A percentile compares a stretch with the other conserved stretches of the same genome.
phyloP scores from a whole-genome alignment of 2,329 filamentous ascomycete species.

The Neoscytalidium dimidiatum region DNA sequence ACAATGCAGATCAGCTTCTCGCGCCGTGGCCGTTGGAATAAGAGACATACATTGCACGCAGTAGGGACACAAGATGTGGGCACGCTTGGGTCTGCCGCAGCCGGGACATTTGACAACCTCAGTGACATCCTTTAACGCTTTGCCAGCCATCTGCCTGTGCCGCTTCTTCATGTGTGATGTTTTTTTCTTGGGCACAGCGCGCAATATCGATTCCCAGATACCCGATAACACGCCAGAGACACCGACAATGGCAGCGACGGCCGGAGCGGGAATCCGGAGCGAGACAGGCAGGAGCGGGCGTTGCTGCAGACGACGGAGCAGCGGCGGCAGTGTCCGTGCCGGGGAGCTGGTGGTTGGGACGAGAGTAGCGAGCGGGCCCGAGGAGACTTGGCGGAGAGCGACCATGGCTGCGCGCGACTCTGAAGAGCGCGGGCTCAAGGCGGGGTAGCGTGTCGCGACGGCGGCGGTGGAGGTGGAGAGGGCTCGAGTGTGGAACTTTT shows the following conservation, averaged over 20 bases:
- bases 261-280: conserved; percentile 56
- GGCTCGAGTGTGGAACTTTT: conserved; percentile 49
- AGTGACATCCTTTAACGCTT: conserved; percentile 88
- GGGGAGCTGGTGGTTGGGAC: conserved; percentile 32
- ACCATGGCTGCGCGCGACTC: conserved; percentile 11
- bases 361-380: conserved; percentile 6
- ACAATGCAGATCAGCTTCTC: not conserved
- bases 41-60: conserved; percentile 74
- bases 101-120: conserved; percentile 84
- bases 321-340: conserved; percentile 32
- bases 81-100: conserved; percentile 84
- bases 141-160: conserved; percentile 91
- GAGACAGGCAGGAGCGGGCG: conserved; percentile 59
- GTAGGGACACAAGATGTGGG: conserved; percentile 83
- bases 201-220: conserved; percentile 90
- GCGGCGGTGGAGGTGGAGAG: conserved; percentile 45
- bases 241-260: conserved; percentile 46
- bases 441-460: conserved; percentile 41
- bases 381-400: not conserved
- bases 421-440: not conserved
- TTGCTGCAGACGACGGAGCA: conserved; percentile 49
- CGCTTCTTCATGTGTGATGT: conserved; percentile 95
- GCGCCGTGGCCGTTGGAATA: no score
- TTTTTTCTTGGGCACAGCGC: conserved; percentile 97
- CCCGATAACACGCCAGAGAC: conserved; percentile 64